Evolutionary conservation across 768 basidiomycete species (phyloP), one percentile per base, ranked within the genome.

Genomic region (Piloderma croceum): DNA sequence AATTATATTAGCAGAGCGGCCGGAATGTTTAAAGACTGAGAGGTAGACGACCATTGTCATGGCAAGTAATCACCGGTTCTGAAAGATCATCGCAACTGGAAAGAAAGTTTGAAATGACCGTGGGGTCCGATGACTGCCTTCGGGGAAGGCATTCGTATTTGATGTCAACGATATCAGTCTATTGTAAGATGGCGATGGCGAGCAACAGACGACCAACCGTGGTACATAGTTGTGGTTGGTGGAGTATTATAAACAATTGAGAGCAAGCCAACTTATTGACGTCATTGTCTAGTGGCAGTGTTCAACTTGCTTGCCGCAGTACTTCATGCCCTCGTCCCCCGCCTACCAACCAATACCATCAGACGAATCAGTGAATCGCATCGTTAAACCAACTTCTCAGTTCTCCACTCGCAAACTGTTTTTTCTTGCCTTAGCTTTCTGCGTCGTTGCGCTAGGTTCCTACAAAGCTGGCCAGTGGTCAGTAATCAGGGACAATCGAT

Each of bases 401-500:
- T 50, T 45, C 18, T 42, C 51, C 18, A 34, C 58, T 31, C 56
- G 54, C 23, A 63, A 49, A 48, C 47, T 62, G 22, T 21, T 69
- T 27, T 44, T 73, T 41, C 15, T 76, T 41, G 56, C 57, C 15
- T 19, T 59, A 36, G 57, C 59, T 18, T 48, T 76, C 44, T 51
- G 56, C 38, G 24, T 70, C 41, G 49, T 68, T 48, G 62, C 59
- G 13, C 57, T 76, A 40, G 48, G 54, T 20, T 63, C 63, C 38
- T 79, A 67, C 50, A 69, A 65, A 55, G 58, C 62, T 13, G 67
- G 67, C 38, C 71, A 68, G 58, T 68, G 66, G 58, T 63, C 63
- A 31, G 50, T 57, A 31, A 37, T 49, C n/a, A 17, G 10, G 36
- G n/a, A n/a, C n/a, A n/a, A n/a, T n/a, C n/a, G n/a, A n/a, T n/a